phyloP scores from a whole-genome alignment of 306 rosid species.

The Malus domestica region DNA sequence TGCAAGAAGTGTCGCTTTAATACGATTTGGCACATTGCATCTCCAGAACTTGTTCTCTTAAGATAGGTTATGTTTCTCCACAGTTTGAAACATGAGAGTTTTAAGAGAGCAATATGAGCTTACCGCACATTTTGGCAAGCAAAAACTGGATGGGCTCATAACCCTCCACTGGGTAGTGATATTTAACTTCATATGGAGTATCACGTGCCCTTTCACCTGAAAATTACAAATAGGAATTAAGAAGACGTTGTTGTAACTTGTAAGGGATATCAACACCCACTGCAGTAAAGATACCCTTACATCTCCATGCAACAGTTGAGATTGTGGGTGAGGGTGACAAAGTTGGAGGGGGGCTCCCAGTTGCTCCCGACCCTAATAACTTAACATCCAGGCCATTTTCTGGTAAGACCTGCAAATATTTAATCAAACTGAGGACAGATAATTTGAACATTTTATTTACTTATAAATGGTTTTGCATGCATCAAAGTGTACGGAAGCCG shows the following conservation, averaged over 20 bases:
- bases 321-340: slow-evolving; percentile 86
- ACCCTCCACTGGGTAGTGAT: slow-evolving; percentile 71
- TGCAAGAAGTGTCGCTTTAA: background rate
- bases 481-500: slow-evolving; percentile 14
- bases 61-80: background rate
- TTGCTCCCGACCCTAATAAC: slow-evolving; percentile 71
- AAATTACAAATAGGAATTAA: slow-evolving; percentile 12
- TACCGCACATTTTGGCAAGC: slow-evolving; percentile 84
- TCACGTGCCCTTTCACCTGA: slow-evolving; percentile 60
- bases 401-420: slow-evolving; percentile 54
- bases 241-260: background rate
- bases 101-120: slow-evolving; percentile 17
- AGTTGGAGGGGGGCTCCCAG: slow-evolving; percentile 78
- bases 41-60: background rate
- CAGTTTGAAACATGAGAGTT: background rate
- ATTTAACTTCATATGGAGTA: slow-evolving; percentile 63
- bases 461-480: slow-evolving; percentile 3
- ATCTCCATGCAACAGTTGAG: slow-evolving; percentile 83
- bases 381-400: slow-evolving; percentile 53
- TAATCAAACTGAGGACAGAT: slow-evolving; percentile 21
- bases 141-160: slow-evolving; percentile 68
- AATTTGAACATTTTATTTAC: background rate
- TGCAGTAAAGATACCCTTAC: slow-evolving; percentile 44
- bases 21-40: background rate
- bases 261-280: slow-evolving; percentile 9